Conservation (phyloP, 2,329 filamentous ascomycete species). For the Epichloe brachyelytri region DNA sequence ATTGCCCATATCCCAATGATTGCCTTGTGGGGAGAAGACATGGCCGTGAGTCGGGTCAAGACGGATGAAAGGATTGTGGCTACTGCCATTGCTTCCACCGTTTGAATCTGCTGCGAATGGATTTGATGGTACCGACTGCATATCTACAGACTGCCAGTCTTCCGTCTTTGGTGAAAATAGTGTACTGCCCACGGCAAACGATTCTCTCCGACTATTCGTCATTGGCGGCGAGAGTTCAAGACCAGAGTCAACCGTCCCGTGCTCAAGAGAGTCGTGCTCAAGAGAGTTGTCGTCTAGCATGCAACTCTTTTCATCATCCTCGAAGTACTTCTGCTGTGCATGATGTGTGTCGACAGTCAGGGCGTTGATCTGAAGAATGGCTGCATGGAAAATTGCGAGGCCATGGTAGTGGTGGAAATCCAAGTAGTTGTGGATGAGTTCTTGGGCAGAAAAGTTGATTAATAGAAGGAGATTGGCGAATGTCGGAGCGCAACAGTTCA, state of each 20-base stretch:
- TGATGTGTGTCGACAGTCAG: conserved; percentile 41
- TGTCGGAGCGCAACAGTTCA: background rate
- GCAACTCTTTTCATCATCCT: conserved; percentile 47
- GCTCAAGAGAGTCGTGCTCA: conserved; percentile 47
- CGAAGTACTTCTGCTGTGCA: conserved; percentile 39
- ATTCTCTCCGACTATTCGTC: conserved; percentile 49
- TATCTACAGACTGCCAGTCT: conserved; percentile 50
- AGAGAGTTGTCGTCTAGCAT: conserved; percentile 45
- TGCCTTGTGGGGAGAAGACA: conserved; percentile 25
- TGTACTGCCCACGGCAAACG: conserved; percentile 41
- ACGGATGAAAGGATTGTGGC: conserved; percentile 52
- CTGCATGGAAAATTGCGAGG: conserved; percentile 37
- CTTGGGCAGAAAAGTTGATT: background rate
- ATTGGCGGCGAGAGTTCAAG: conserved; percentile 52
- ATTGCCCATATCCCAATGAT: conserved; percentile 50
- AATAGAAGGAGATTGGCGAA: background rate
- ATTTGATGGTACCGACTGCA: conserved; percentile 51
- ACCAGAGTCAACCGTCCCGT: conserved; percentile 45
- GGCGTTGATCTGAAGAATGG: conserved; percentile 36
- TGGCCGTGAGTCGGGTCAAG: conserved; percentile 38
- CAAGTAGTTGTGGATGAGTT: background rate
- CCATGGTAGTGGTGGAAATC: conserved; percentile 26
- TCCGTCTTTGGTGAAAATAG: conserved; percentile 55
- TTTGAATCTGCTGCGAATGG: conserved; percentile 46
- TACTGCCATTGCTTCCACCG: conserved; percentile 39